Conservation (phyloP, 139 green algal genomes). For the Volvox reticuliferus region DNA sequence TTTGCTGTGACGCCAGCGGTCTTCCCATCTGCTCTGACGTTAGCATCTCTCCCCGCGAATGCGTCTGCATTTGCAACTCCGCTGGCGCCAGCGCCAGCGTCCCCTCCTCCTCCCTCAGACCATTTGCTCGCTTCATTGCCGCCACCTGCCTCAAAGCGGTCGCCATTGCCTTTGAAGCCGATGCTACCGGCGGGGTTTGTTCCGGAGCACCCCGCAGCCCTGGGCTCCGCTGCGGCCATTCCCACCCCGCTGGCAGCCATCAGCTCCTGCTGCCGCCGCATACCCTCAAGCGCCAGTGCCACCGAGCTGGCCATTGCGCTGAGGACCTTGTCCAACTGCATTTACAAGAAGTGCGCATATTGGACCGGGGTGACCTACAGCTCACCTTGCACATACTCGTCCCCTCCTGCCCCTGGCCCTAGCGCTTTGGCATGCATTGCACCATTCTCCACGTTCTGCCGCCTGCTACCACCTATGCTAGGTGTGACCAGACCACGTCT, state of each 20-base stretch:
- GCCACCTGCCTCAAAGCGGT: background rate
- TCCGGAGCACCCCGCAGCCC: background rate
- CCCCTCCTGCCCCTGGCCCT: too few species aligned
- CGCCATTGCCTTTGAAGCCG: background rate
- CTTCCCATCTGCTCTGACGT: background rate
- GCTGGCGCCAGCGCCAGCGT: background rate
- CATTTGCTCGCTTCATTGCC: background rate
- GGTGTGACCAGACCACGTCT: too few species aligned
- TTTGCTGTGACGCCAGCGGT: background rate
- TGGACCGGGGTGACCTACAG: too few species aligned
- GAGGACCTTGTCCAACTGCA: constrained; percentile 14
- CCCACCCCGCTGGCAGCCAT: background rate
- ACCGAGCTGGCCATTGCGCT: background rate
- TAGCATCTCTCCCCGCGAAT: background rate
- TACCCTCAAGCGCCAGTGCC: background rate
- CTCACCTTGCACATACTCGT: too few species aligned
- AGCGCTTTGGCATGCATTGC: too few species aligned
- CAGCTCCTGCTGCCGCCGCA: background rate
- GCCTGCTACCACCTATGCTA: too few species aligned
- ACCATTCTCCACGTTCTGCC: too few species aligned
- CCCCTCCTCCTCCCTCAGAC: background rate
- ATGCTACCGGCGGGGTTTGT: background rate
- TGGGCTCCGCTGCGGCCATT: background rate
- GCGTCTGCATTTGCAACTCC: background rate
- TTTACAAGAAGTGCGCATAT: background rate